Base-by-base conservation (phyloP, 768 basidiomycete species). In the Termitomyces sp. region DNA sequence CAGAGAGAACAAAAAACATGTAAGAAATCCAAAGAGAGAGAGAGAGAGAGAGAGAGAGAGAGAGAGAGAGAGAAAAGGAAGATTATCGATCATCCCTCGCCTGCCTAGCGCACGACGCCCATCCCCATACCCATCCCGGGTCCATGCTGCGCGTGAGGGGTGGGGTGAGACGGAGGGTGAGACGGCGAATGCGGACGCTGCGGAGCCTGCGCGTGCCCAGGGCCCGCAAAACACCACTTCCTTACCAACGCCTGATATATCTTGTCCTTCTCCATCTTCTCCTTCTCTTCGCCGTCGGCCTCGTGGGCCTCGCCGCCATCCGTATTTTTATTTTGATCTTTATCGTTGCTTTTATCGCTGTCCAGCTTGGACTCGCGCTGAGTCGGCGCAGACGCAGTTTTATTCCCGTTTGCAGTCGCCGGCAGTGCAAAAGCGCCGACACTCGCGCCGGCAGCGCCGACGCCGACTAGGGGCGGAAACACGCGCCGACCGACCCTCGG, bases 151-250 rank as follows among this genome's bases (percentile, higher is more conserved):
- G n/a, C 8, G 6, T 50, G 49, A 6, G n/a, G n/a, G n/a, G n/a
- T n/a, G n/a, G n/a, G n/a, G 4, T 20, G 49, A 8, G 31, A 31
- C 18, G 48, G 34, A 15, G 34, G 0, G 3, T 3, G 13, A 16
- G 37, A 37, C 18, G 37, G 37, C 10, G 37, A n/a, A 12, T 10
- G 31, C 4, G 31, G 5, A 7, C 12, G 20, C 41, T 46, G 45
- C 2, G n/a, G n/a, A n/a, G 0, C 24, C 22, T 26, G 44, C 3
- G 22, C 44, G 4, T 9, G 33, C 9, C n/a, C n/a, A n/a, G 48
- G 48, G 1, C 31, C 20, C 8, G 84, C 84, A 68, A 88, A 88
- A 68, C 86, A 87, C 86, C 86, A 88, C 66, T 85, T 81, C 55
- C 73, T 64, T 51, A 87, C 80, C 58, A 87, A 82, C 24, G 84